phyloP scores from a whole-genome alignment of 768 basidiomycete species.

The Rhodocollybia butyracea region DNA sequence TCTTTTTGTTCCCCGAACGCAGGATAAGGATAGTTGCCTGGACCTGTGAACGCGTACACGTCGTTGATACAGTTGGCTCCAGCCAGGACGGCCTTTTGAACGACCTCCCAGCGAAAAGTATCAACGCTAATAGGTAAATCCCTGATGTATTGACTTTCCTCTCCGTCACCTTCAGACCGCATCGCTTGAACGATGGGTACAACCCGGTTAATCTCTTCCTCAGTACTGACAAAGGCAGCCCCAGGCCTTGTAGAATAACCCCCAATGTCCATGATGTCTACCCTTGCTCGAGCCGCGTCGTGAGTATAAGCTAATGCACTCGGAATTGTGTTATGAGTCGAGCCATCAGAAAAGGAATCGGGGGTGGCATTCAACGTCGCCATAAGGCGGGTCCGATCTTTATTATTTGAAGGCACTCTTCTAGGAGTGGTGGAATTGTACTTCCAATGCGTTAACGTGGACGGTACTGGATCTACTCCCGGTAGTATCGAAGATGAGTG shows the following conservation, averaged over 20 bases:
- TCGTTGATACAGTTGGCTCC: conserved; percentile 96
- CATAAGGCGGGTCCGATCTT: conserved; percentile 70
- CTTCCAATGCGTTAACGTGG: conserved; percentile 50
- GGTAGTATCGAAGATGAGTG: conserved; percentile 19
- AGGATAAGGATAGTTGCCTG: conserved; percentile 34
- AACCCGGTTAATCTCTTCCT: conserved; percentile 74
- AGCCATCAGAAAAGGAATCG: conserved; percentile 94
- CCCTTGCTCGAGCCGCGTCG: conserved; percentile 50
- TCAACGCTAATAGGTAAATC: conserved; percentile 73
- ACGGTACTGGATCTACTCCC: conserved; percentile 33
- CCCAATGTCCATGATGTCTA: conserved; percentile 86
- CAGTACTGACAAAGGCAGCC: conserved; percentile 57
- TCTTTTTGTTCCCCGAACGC: conserved; percentile 18
- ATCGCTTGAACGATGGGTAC: conserved; percentile 67
- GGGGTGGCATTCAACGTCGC: conserved; percentile 91
- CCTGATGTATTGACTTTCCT: conserved; percentile 2
- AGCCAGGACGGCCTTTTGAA: conserved; percentile 65
- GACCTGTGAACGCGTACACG: conserved; percentile 77
- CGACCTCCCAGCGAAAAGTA: conserved; percentile 85
- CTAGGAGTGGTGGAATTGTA: conserved; percentile 22
- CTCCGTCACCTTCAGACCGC: conserved; percentile 25
- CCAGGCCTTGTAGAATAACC: conserved; percentile 92
- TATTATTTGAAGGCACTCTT: conserved; percentile 12
- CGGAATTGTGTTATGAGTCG: conserved; percentile 46
- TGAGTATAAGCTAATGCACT: conserved; percentile 53